Conservation (phyloP, 2,329 filamentous ascomycete species). For the Pyrenophora teres region DNA sequence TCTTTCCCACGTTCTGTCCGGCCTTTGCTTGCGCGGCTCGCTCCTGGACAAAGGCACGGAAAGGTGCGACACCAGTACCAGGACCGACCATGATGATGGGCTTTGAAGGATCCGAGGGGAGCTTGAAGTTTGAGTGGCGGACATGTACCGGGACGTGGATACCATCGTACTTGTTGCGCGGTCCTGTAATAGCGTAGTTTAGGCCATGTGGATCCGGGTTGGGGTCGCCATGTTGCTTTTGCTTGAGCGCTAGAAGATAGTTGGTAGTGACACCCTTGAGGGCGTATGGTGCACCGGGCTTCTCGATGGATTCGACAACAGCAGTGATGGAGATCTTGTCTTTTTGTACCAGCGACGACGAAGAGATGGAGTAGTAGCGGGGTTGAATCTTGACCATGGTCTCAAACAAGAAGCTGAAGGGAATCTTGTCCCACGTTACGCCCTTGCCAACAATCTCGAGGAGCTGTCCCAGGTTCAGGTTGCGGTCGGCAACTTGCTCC, state of each 20-base stretch:
- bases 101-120: conserved; percentile 91
- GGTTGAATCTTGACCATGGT: conserved; percentile 93
- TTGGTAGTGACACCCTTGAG: conserved; percentile 97
- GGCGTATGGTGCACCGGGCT: conserved; percentile 75
- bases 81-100: conserved; percentile 96
- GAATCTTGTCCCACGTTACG: conserved; percentile 79
- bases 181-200: conserved; percentile 84
- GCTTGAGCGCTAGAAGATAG: conserved; percentile 90
- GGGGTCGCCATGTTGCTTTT: conserved; percentile 91
- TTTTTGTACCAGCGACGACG: conserved; percentile 90
- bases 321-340: conserved; percentile 95
- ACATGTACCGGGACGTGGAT: conserved; percentile 94
- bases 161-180: conserved; percentile 95
- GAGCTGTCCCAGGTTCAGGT: conserved; percentile 88
- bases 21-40: conserved; percentile 79
- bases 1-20: conserved; percentile 83
- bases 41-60: conserved; percentile 94
- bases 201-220: conserved; percentile 81
- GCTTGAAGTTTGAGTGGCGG: conserved; percentile 98
- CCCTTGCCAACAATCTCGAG: conserved; percentile 74
- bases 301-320: conserved; percentile 81
- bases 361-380: conserved; percentile 99
- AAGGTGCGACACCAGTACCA: conserved; percentile 94
- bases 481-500: conserved; percentile 76
- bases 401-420: conserved; percentile 94